Evolutionary conservation across 768 basidiomycete species (phyloP).

Genomic region (Russula lepida): DNA sequence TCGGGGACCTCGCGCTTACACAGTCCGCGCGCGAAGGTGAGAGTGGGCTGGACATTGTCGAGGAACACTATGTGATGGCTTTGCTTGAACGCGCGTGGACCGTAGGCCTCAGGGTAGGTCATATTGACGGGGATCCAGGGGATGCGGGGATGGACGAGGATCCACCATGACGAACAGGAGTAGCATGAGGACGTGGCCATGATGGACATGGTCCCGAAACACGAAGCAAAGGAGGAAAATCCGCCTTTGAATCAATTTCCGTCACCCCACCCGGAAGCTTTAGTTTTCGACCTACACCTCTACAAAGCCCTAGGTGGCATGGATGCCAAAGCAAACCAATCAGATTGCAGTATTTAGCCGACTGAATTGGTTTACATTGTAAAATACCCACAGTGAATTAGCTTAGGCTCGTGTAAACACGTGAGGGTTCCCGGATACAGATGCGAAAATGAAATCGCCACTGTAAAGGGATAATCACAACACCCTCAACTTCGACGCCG

Average conservation of each 20-base stretch:
- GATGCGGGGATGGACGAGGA: not conserved
- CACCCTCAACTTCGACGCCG: too few species aligned
- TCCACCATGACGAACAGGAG: not conserved
- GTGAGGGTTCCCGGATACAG: too few species aligned
- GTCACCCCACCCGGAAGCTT: not conserved
- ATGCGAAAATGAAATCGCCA: too few species aligned
- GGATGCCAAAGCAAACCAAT: too few species aligned
- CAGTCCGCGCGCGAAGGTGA: not conserved
- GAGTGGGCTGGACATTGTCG: slow-evolving; percentile 5
- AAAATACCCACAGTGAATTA: too few species aligned
- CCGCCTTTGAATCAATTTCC: not conserved
- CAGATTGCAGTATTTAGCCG: too few species aligned
- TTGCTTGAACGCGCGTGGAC: slow-evolving; percentile 13
- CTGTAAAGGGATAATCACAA: too few species aligned
- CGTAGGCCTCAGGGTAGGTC: slow-evolving; percentile 4
- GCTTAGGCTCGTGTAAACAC: too few species aligned
- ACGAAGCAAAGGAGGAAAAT: not conserved
- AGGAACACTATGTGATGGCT: slow-evolving; percentile 6
- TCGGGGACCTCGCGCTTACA: slow-evolving; percentile 8
- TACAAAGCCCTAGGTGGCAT: not conserved
- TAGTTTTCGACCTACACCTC: not conserved
- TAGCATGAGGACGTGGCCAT: not conserved
- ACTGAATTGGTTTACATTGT: too few species aligned
- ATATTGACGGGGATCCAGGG: not conserved
- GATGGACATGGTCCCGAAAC: not conserved